Percentiles rank a stretch among this genome's conserved stretches.
phyloP scores from a whole-genome alignment of 495 filamentous ascomycete genomes.

The Xylaria curta region DNA sequence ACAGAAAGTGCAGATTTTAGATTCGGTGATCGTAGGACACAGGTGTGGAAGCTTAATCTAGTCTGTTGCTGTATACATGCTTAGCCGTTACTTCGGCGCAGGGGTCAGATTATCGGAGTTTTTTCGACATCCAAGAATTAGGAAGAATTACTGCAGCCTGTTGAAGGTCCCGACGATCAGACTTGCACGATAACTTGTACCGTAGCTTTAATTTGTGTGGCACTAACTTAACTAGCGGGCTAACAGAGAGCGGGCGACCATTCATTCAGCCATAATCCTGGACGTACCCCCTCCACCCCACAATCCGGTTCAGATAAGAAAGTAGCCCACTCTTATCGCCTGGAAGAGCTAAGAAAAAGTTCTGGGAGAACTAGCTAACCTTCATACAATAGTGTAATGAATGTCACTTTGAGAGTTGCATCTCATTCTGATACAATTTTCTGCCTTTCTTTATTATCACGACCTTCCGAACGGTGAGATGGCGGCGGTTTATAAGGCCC shows the following conservation, averaged over 20 bases:
- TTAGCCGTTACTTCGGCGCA: not conserved
- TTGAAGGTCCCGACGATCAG: not conserved
- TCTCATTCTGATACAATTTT: not conserved
- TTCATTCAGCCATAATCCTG: not conserved
- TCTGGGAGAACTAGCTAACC: slow-evolving; percentile 23
- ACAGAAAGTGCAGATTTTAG: not conserved
- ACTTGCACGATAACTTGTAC: slow-evolving; percentile 1
- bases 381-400: slow-evolving; percentile 18
- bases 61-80: not conserved
- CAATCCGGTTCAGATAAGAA: slow-evolving; percentile 13
- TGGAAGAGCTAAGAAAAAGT: slow-evolving; percentile 32
- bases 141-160: slow-evolving; percentile 6
- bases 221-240: not conserved
- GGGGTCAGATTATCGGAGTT: not conserved
- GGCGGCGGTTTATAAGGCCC: slow-evolving; percentile 92
- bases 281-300: slow-evolving; percentile 5
- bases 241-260: not conserved
- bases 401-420: slow-evolving; percentile 10
- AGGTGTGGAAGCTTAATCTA: not conserved
- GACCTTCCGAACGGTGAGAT: slow-evolving; percentile 56
- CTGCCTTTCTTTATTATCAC: not conserved
- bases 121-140: not conserved
- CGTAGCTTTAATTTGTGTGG: slow-evolving; percentile 17
- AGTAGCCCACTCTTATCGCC: slow-evolving; percentile 30
- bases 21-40: not conserved